Evolutionary conservation across 768 basidiomycete genomes (phyloP).

Genomic region (Tulasnella sp.): DNA sequence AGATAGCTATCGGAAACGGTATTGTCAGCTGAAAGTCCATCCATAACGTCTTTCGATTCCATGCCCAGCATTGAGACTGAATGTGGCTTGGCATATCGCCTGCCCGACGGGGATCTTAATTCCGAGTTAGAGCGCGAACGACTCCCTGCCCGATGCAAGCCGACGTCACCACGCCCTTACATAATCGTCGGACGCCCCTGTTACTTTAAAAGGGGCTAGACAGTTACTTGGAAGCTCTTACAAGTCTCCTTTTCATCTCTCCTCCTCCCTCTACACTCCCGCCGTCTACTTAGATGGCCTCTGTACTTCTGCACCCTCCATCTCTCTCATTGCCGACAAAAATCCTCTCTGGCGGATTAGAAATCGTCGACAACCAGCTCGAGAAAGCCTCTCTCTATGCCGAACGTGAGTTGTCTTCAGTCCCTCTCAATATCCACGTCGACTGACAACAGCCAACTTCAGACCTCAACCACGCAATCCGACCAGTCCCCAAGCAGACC

Average conservation of each 20-base stretch:
- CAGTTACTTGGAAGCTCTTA: not conserved
- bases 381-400: not conserved
- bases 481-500: not conserved
- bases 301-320: not conserved
- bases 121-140: not conserved
- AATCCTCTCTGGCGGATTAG: not conserved
- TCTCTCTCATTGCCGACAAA: not conserved
- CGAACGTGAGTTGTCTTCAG: not conserved
- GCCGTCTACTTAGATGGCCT: not conserved
- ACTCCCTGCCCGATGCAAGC: not conserved
- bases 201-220: not conserved
- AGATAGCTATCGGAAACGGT: too few relatives aligned
- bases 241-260: not conserved
- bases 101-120: not conserved
- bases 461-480: not conserved
- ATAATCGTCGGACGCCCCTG: not conserved
- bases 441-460: not conserved
- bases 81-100: not conserved
- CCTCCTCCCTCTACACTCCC: not conserved
- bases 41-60: not conserved
- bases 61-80: not conserved
- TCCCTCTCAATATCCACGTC: not conserved
- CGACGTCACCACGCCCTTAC: not conserved
- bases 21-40: not conserved
- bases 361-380: not conserved